These are phyloP conservation scores for Phytophthora foliorum DNA, from an alignment of 352 stramenopile genomes.

Conservation along the genomic window DNA sequence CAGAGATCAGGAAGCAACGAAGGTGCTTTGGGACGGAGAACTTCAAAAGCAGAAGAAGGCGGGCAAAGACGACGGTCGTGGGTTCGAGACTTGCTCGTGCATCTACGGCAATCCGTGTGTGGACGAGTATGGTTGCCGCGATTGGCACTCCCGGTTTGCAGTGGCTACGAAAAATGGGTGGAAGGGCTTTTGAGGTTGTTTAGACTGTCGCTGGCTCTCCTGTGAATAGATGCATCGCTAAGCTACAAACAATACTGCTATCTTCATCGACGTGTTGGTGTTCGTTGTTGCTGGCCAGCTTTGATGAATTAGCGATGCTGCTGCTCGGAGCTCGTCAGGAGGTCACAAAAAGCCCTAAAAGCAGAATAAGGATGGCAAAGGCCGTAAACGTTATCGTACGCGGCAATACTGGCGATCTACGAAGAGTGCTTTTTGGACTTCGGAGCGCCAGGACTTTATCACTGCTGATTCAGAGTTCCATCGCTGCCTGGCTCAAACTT, in stretches of 20 bases:
- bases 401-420: no score
- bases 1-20: conserved; percentile 70
- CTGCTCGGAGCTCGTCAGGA: no score
- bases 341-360: no score
- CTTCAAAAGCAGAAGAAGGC: conserved; percentile 44
- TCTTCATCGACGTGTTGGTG: no score
- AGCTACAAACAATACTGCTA: no score
- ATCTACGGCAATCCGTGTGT: conserved; percentile 92
- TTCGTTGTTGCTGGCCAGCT: no score
- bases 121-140: conserved; percentile 91
- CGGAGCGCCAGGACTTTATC: neutral
- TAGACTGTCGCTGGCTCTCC: no score
- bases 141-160: conserved; percentile 88
- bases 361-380: no score
- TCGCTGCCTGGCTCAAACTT: conserved; percentile 7
- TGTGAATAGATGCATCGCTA: no score
- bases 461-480: conserved; percentile 7
- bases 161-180: conserved; percentile 90
- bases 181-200: conserved; percentile 81
- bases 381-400: no score
- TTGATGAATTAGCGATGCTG: no score
- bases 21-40: conserved; percentile 54
- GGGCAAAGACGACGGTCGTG: conserved; percentile 65
- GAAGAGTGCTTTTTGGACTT: neutral
- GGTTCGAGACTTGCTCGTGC: conserved; percentile 89